Evolutionary conservation across 495 filamentous ascomycete species (phyloP).

Genomic region (Chaetomium cochliodes): DNA sequence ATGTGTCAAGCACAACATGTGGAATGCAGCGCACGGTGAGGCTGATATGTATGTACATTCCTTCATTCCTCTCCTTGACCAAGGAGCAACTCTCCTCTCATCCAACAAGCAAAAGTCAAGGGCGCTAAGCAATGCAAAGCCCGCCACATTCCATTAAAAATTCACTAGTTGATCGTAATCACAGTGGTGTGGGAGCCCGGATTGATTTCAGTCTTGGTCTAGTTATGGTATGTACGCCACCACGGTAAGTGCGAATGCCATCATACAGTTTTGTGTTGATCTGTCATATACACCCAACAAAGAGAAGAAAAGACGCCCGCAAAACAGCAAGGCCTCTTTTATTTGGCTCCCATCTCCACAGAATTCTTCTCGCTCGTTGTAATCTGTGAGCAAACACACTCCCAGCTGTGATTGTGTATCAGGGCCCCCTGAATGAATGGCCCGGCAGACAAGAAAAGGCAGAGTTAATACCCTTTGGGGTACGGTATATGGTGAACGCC

Average conservation of each 20-base stretch:
- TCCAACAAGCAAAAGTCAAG: too few relatives aligned
- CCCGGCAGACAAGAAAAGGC: background rate
- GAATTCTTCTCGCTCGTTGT: background rate
- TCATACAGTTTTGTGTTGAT: constrained; percentile 15
- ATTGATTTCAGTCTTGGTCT: background rate
- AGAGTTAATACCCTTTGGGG: background rate
- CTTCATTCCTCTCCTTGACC: background rate
- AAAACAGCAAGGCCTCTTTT: background rate
- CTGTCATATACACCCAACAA: constrained; percentile 14
- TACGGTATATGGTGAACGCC: background rate
- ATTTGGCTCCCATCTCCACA: too few relatives aligned
- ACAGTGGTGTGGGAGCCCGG: background rate
- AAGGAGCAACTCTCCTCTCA: too few relatives aligned
- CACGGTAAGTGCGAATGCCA: constrained; percentile 10
- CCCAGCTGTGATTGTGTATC: background rate
- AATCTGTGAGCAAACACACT: background rate
- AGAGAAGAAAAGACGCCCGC: background rate
- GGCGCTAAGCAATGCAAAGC: background rate
- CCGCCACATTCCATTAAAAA: background rate
- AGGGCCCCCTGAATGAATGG: background rate
- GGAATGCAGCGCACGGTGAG: background rate
- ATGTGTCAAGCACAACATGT: background rate
- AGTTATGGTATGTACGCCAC: constrained; percentile 14
- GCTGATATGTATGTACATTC: background rate
- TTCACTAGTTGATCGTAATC: background rate